phyloP scores from a whole-genome alignment of 495 filamentous ascomycete species.

The Neurospora intermedia region DNA sequence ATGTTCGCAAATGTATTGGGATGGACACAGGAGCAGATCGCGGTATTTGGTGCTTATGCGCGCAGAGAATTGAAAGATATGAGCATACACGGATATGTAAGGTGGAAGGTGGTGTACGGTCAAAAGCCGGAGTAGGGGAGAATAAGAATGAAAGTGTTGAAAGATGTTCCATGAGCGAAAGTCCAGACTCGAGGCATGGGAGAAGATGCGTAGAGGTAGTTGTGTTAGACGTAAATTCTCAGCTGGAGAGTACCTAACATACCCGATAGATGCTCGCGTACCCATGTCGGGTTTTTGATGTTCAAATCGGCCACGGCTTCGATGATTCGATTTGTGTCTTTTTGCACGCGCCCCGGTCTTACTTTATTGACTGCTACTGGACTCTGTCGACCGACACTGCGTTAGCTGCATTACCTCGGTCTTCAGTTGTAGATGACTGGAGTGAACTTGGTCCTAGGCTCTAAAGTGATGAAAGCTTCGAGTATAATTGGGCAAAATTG shows the following conservation, averaged over 20 bases:
- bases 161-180: neutral
- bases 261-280: neutral
- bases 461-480: no score
- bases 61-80: constrained; percentile 43
- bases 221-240: neutral
- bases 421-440: no score
- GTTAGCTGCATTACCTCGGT: neutral
- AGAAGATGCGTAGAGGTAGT: neutral
- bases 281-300: neutral
- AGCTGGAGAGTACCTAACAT: neutral
- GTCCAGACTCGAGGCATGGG: neutral
- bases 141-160: neutral
- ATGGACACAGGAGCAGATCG: constrained; percentile 42
- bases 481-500: no score
- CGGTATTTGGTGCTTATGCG: constrained; percentile 43
- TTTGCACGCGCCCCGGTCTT: neutral
- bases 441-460: no score
- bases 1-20: constrained; percentile 43
- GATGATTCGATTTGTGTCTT: neutral
- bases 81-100: constrained; percentile 28
- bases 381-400: neutral
- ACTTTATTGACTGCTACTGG: no score
- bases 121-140: neutral
- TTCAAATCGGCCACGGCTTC: neutral
- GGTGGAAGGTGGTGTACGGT: neutral